Evolutionary conservation across 441 rosid genomes (phyloP), one percentile per base, ranked within the genome.

Genomic region (Euphorbia corollata): DNA sequence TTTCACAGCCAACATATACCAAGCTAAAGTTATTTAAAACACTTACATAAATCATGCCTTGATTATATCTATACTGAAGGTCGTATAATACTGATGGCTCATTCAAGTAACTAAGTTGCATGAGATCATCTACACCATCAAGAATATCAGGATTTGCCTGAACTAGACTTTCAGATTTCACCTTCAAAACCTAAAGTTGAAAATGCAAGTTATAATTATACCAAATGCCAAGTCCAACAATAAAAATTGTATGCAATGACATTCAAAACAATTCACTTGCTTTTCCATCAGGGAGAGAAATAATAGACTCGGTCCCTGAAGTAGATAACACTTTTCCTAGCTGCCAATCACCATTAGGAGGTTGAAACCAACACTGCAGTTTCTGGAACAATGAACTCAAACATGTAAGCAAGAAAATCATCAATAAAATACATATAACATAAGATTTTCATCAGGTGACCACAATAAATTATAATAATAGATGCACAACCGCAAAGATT

Each of bases 61-160:
- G 90, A 68, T 87, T 81, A 84, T 91, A 94, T 81, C 99, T 86
- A 65, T 86, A 84, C 62, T 88, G 86, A 72, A 94, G 97, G 75
- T 91, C 86, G 84, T 86, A 90, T 84, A 94, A 71, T 55, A 94
- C 99, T 6, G 99, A 82, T 57, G 98, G 98, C 85, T 94, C 99
- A 77, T 88, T 91, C 73, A 94, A 84, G 84, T 88, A 94, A 82
- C 99, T 91, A 70, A 94, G 90, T 74, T 94, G 98, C 99, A 94
- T 89, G 65, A 94, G 96, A 81, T 94, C 98, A 74, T 87, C 97
- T 39, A 94, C 97, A 27, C 99, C 99, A 83, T 91, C 96, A 81
- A 94, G 98, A 74, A 94, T 94, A 79, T 88, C 99, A 54, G 98
- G 99, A 82, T 94, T 94, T 78, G 96, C 97, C n/a, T 88, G 85